Percentiles rank a stretch among this genome's conserved stretches.
phyloP scores from a whole-genome alignment of 345 rosid genomes.

The Syzygium oleosum region DNA sequence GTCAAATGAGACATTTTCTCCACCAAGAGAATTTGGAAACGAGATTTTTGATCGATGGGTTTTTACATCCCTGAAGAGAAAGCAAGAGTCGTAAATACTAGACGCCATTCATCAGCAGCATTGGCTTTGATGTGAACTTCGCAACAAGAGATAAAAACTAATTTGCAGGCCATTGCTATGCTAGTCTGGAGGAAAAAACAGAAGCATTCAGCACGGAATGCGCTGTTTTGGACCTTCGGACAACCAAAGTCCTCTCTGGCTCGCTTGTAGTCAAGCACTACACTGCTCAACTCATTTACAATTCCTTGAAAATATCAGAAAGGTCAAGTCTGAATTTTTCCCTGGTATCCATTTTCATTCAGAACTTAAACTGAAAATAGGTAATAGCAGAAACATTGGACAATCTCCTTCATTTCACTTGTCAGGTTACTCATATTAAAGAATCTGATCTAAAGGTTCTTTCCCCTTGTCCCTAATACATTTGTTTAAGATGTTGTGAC shows the following conservation, averaged over 20 bases:
- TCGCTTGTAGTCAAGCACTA: not conserved
- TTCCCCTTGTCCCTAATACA: not conserved
- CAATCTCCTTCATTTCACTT: not conserved
- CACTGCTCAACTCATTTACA: not conserved
- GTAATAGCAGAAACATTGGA: not conserved
- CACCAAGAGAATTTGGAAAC: not conserved
- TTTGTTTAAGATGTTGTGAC: not conserved
- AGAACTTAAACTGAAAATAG: not conserved
- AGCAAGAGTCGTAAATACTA: not conserved
- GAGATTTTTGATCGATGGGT: not conserved
- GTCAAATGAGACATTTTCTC: not conserved
- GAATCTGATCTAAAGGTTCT: not conserved
- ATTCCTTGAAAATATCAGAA: not conserved
- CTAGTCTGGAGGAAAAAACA: not conserved
- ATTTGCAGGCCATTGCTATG: not conserved
- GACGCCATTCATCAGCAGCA: not conserved
- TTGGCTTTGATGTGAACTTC: not conserved
- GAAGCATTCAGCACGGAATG: not conserved
- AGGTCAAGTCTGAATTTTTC: not conserved
- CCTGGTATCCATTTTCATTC: not conserved
- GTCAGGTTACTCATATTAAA: not conserved
- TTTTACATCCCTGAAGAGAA: not conserved
- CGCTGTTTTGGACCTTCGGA: not conserved
- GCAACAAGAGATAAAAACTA: not conserved
- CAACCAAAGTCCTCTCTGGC: not conserved